A percentile compares a stretch with the other conserved stretches of the same genome.
These are phyloP conservation scores for Fusarium sp. DNA, from an alignment of 2,329 filamentous ascomycete species.

Conservation along the genomic window DNA sequence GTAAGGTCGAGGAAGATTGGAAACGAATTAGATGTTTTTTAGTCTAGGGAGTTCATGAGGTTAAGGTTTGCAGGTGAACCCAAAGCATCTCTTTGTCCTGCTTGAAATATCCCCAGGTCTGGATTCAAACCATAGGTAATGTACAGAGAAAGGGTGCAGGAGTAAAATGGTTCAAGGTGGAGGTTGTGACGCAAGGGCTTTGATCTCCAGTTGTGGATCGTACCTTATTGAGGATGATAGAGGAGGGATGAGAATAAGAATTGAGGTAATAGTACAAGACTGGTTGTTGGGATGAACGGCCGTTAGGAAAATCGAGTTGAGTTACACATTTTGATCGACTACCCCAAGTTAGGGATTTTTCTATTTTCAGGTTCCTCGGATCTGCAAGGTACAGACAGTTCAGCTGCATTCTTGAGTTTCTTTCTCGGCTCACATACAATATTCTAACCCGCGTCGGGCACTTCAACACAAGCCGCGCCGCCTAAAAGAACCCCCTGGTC, in stretches of 20 bases:
- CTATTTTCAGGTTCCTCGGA: constrained; percentile 3
- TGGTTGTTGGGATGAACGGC: background rate
- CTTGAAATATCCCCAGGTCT: constrained; percentile 18
- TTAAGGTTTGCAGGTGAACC: background rate
- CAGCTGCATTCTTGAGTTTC: constrained; percentile 21
- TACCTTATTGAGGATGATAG: constrained; percentile 5
- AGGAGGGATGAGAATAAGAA: constrained; percentile 9
- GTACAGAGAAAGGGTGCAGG: constrained; percentile 23
- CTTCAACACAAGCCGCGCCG: too few species aligned
- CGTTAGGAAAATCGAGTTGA: background rate
- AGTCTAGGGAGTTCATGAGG: constrained; percentile 13
- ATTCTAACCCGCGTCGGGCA: too few species aligned
- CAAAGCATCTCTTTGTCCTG: constrained; percentile 1
- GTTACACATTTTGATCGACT: background rate
- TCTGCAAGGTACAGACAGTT: constrained; percentile 19
- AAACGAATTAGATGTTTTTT: background rate
- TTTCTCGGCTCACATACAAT: too few species aligned
- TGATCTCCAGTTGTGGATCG: constrained; percentile 37
- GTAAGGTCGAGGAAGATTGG: constrained; percentile 12
- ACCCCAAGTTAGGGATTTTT: background rate
- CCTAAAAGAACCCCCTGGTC: background rate
- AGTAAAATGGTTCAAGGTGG: constrained; percentile 33
- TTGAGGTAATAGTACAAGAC: constrained; percentile 4
- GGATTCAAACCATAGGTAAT: constrained; percentile 11
- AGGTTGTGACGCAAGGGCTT: constrained; percentile 45